phyloP scores from a whole-genome alignment of 2,329 filamentous ascomycete genomes.

The Fusarium ramigenum region DNA sequence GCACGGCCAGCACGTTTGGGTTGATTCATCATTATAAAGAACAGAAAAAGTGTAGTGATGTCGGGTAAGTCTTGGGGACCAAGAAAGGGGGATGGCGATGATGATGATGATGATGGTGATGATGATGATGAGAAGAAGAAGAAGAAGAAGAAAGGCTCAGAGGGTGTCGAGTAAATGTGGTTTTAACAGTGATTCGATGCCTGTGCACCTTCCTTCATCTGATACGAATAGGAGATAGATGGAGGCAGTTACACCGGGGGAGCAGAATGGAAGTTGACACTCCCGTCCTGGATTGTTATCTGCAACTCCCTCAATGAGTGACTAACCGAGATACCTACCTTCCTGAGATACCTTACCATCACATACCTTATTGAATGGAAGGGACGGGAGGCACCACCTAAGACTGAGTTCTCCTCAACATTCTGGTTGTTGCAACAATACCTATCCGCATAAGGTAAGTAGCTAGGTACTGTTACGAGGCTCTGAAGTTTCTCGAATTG shows the following conservation, averaged over 20 bases:
- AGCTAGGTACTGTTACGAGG: neutral
- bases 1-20: neutral
- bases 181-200: neutral
- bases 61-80: neutral
- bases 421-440: neutral
- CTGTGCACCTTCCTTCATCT: slow-evolving; percentile 12
- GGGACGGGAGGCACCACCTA: neutral
- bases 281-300: neutral
- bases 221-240: neutral
- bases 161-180: neutral
- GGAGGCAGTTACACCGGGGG: slow-evolving; percentile 1
- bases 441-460: neutral
- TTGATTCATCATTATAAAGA: slow-evolving; percentile 9
- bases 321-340: neutral
- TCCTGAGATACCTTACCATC: neutral
- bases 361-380: neutral
- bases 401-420: neutral
- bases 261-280: neutral
- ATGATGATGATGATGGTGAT: neutral
- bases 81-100: slow-evolving; percentile 2
- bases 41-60: neutral
- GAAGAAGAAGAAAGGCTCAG: slow-evolving; percentile 2
- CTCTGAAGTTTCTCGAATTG: neutral
- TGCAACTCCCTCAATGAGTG: neutral
- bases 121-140: neutral